Conservation (phyloP, 768 basidiomycete species). For the Epithele typhae region DNA sequence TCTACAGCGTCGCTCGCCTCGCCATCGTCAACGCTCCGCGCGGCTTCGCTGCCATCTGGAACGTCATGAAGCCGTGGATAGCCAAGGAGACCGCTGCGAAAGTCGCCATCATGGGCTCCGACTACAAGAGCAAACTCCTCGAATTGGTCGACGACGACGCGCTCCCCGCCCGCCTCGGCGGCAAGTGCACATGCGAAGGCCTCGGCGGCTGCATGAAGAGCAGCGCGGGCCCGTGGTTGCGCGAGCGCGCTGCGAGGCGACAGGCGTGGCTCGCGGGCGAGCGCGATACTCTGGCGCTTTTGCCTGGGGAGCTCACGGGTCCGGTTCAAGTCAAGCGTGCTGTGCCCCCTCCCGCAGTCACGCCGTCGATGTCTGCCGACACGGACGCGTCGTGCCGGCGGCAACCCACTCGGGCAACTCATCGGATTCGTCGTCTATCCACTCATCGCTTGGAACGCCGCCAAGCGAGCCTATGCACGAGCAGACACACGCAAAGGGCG, state of each 20-base stretch:
- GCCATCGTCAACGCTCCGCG: constrained; percentile 69
- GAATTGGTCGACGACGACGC: constrained; percentile 59
- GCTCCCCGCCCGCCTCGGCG: constrained; percentile 58
- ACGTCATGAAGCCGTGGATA: constrained; percentile 64
- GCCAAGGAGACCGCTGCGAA: constrained; percentile 69
- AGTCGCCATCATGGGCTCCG: constrained; percentile 57
- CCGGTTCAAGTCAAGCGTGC: not conserved
- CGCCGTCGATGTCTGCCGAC: constrained; percentile 1
- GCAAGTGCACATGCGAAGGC: constrained; percentile 56
- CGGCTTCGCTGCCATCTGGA: constrained; percentile 72
- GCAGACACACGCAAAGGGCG: too few relatives aligned
- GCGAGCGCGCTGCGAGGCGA: constrained; percentile 34
- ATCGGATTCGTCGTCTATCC: constrained; percentile 9
- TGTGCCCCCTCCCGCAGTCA: not conserved
- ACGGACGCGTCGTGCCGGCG: not conserved
- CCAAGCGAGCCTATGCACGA: too few relatives aligned
- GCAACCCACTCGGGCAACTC: not conserved
- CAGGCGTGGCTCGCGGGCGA: constrained; percentile 29
- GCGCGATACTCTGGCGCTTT: constrained; percentile 8
- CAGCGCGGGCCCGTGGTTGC: constrained; percentile 69
- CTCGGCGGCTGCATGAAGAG: constrained; percentile 57
- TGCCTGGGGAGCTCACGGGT: constrained; percentile 15
- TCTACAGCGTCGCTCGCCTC: constrained; percentile 63
- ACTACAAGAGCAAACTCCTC: constrained; percentile 55
- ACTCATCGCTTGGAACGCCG: constrained; percentile 10